Percentiles rank a stretch among this genome's conserved stretches.
Evolutionary conservation across 1,284 basidiomycete genomes (phyloP).

Genomic region (Ustilago tritici): DNA sequence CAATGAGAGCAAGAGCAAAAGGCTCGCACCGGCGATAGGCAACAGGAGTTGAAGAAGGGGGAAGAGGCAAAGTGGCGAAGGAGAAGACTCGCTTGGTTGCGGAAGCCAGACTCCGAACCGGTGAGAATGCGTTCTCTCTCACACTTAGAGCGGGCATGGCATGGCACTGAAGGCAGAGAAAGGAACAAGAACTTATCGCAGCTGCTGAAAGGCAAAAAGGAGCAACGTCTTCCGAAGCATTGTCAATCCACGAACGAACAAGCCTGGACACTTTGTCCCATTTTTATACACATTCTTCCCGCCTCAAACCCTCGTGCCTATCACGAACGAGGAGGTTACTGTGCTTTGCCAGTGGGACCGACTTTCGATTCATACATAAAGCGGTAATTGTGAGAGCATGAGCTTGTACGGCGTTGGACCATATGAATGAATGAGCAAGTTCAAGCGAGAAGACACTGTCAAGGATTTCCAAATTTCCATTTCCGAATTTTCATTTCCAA

Average conservation of each 20-base stretch:
- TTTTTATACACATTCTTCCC: not conserved
- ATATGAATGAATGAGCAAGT: conserved; percentile 2
- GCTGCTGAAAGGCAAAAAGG: conserved; percentile 22
- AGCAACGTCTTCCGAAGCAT: conserved; percentile 49
- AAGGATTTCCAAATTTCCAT: too few relatives aligned
- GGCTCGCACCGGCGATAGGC: conserved; percentile 9
- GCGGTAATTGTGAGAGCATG: not conserved
- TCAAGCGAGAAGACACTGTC: not conserved
- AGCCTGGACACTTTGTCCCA: conserved; percentile 1
- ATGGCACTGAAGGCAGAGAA: not conserved
- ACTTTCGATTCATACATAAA: not conserved
- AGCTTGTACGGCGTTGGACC: not conserved
- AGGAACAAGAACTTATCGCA: not conserved
- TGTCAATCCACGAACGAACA: conserved; percentile 8
- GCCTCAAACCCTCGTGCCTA: not conserved
- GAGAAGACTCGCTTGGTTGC: not conserved
- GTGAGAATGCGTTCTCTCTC: conserved; percentile 19
- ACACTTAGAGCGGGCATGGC: conserved; percentile 17
- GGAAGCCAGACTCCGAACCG: conserved; percentile 24
- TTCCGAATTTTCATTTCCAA: not conserved
- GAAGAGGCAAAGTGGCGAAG: not conserved
- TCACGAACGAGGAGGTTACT: not conserved
- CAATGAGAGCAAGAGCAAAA: conserved; percentile 16
- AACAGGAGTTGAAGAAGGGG: conserved; percentile 3
- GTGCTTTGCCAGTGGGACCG: not conserved